Percentiles rank a stretch among this genome's conserved stretches.
Evolutionary conservation across 164 flowering plant species (phyloP).

Genomic region (Stephania cephalantha): DNA sequence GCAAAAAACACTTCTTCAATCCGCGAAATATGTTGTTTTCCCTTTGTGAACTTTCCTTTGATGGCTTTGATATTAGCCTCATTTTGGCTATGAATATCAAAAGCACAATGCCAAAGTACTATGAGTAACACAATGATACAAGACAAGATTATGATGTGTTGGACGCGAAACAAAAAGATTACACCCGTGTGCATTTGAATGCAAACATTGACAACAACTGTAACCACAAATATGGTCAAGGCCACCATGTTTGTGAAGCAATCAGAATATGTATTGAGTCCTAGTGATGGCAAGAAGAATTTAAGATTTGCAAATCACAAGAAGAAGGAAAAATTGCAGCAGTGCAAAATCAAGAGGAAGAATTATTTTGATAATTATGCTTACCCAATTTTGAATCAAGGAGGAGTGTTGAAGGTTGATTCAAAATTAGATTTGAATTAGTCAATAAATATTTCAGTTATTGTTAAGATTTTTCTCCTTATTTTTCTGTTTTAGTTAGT

Average conservation of each 20-base stretch:
- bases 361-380: too few relatives aligned
- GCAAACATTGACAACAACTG: conserved; percentile 4
- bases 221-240: not conserved
- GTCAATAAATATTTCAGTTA: too few relatives aligned
- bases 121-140: conserved; percentile 7
- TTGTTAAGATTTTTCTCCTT: too few relatives aligned
- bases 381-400: too few relatives aligned
- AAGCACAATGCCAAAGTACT: conserved; percentile 5
- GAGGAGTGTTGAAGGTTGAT: too few relatives aligned
- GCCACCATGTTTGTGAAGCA: conserved; percentile 9
- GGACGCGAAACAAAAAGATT: conserved; percentile 4
- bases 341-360: too few relatives aligned
- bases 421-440: too few relatives aligned
- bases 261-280: not conserved
- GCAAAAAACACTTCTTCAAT: too few relatives aligned
- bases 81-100: not conserved
- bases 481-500: too few relatives aligned
- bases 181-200: conserved; percentile 11
- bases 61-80: not conserved
- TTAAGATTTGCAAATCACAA: too few relatives aligned
- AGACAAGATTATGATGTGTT: conserved; percentile 8
- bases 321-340: too few relatives aligned
- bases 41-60: not conserved
- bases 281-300: not conserved
- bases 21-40: not conserved